Base-by-base conservation (phyloP, 495 filamentous ascomycete genomes). In the Penicillium cinerascens region DNA sequence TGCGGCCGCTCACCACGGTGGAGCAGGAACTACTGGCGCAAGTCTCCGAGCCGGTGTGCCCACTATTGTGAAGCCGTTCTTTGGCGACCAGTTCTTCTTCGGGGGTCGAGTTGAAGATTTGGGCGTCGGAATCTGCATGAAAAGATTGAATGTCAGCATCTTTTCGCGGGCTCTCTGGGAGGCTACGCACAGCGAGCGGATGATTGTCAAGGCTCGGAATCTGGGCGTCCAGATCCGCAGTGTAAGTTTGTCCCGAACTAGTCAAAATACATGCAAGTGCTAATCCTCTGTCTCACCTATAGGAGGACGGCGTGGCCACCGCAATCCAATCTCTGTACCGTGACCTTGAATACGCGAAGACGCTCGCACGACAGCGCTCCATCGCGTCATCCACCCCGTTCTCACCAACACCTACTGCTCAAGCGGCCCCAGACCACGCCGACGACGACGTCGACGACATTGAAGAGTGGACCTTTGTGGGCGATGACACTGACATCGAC, bases 31-130 rank as follows among this genome's bases (percentile, higher is more conserved):
- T 2, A 98, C 93, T 4, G 93, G 95, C 3, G 95, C 93, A 3
- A 96, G 91, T 63, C 75, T 98, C 36, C 80, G 93, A 46, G 92
- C 92, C 8, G 93, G 93, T 11, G 80, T 97, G 17, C 95, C 93
- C 0, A 97, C 93, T 2, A 91, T 98, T 52, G 84, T 97, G 62
- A 92, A 95, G 53, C 93, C 93, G 0, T 97, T 97, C 71, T 98
- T 98, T 66, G 93, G 93, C 4, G 93, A 98, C 57, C 93, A 98
- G 61, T 96, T 89, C 76, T 98, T 98, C 75, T 97, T 92, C 62
- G 93, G 89, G 2, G 81, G 77, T 13, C 82, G 93, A 0, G 84
- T 97, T 4, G 91, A 97, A 67, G 91, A 96, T 61, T 70, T 98
- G 4, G 92, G 93, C 3, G 92, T 97, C 9, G 93, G 93, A 3